Conservation (phyloP, 257 asterid species). For the Asclepias syriaca region DNA sequence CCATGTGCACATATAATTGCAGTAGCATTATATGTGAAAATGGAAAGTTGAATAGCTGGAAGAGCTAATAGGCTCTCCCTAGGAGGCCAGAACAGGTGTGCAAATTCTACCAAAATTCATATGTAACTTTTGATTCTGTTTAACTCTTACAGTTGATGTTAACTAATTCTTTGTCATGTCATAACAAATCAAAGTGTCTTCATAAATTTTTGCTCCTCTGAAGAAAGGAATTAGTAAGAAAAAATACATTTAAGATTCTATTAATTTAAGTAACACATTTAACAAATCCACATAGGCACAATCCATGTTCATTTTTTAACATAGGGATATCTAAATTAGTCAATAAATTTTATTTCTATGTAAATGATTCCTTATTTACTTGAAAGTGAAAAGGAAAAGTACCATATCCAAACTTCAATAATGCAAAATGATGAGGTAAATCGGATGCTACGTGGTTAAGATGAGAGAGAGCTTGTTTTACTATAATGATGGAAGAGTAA, state of each 20-base stretch:
- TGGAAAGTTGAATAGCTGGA: neutral
- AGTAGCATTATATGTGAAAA: neutral
- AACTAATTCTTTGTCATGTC: neutral
- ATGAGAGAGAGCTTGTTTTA: slow-evolving; percentile 13
- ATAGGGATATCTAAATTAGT: neutral
- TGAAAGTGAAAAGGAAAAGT: neutral
- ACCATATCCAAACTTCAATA: neutral
- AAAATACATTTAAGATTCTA: neutral
- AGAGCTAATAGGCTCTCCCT: neutral
- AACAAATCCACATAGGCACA: neutral
- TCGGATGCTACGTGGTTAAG: neutral
- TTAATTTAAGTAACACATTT: neutral
- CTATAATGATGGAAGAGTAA: slow-evolving; percentile 15
- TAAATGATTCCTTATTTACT: neutral
- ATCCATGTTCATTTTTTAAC: neutral
- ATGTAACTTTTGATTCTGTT: neutral
- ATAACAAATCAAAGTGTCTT: neutral
- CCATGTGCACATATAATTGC: neutral
- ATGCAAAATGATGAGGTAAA: neutral
- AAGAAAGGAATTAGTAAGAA: neutral
- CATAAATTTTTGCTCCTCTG: neutral
- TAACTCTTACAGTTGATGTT: neutral
- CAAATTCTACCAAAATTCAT: neutral
- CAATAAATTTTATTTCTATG: neutral
- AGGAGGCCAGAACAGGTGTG: neutral